phyloP scores from a whole-genome alignment of 2,329 filamentous ascomycete genomes.

The Botrytis paeoniae region DNA sequence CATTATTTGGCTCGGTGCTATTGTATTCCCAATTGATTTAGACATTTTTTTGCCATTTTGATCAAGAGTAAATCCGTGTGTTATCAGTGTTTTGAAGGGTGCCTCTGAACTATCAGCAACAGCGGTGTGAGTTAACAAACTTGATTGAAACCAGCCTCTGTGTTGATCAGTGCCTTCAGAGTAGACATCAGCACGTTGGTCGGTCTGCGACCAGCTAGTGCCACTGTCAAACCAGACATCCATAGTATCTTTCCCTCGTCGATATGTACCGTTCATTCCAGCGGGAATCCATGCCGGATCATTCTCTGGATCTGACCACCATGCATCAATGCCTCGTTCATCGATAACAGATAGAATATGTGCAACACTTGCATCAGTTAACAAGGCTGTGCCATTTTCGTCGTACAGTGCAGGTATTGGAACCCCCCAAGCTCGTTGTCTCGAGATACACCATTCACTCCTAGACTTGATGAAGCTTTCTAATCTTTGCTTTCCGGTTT shows the following conservation, averaged over 20 bases:
- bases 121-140: constrained; percentile 74
- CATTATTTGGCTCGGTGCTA: constrained; percentile 80
- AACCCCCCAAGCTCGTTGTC: constrained; percentile 93
- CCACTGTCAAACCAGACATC: constrained; percentile 99
- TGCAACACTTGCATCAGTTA: constrained; percentile 73
- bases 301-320: constrained; percentile 81
- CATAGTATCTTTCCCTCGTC: constrained; percentile 90
- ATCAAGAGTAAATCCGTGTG: constrained; percentile 92
- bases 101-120: constrained; percentile 46
- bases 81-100: constrained; percentile 87
- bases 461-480: constrained; percentile 83
- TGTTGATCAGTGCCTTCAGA: constrained; percentile 95
- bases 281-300: constrained; percentile 75
- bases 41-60: constrained; percentile 95
- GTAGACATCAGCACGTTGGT: constrained; percentile 73
- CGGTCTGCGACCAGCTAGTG: constrained; percentile 75
- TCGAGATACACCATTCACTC: constrained; percentile 96
- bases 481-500: constrained; percentile 68
- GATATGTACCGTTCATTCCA: constrained; percentile 58
- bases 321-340: constrained; percentile 79
- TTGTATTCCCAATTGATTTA: constrained; percentile 89
- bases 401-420: constrained; percentile 90
- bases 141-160: constrained; percentile 97
- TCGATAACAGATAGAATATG: constrained; percentile 81
- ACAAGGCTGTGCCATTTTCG: constrained; percentile 67